Evolutionary conservation across 352 stramenopile species (phyloP).

Genomic region (Globisporangium mamillatum): DNA sequence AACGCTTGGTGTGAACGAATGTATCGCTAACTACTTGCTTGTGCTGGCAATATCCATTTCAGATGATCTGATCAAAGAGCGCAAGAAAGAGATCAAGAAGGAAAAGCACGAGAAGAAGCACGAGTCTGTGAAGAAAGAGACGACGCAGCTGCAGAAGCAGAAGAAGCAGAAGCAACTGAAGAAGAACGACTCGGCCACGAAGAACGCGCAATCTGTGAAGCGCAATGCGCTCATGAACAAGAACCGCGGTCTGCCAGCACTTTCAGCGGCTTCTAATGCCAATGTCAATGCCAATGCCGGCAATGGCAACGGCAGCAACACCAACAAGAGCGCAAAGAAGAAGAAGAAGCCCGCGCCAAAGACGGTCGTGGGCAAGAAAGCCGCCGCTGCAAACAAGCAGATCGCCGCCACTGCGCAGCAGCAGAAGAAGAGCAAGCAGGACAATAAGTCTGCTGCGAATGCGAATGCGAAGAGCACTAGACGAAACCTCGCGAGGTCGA

Average conservation of each 20-base stretch:
- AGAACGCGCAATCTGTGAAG: constrained; percentile 25
- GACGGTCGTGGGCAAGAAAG: constrained; percentile 19
- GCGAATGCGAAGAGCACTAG: constrained; percentile 4
- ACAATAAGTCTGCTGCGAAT: constrained; percentile 20
- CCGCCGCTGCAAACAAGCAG: constrained; percentile 7
- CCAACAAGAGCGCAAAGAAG: constrained; percentile 8
- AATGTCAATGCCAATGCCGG: background rate
- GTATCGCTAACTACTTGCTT: background rate
- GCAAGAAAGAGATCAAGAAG: constrained; percentile 71
- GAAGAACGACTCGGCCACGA: constrained; percentile 14
- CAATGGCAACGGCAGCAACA: background rate
- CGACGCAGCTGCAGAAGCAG: constrained; percentile 20
- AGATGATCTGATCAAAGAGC: constrained; percentile 75
- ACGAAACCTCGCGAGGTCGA: constrained; percentile 17
- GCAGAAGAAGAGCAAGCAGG: constrained; percentile 13
- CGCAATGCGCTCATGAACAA: constrained; percentile 45
- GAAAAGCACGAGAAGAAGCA: constrained; percentile 30
- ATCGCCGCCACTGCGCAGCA: background rate
- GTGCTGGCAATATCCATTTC: background rate
- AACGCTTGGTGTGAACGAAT: background rate
- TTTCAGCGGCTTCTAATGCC: constrained; percentile 3
- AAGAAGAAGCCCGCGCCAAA: constrained; percentile 24
- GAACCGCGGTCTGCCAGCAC: constrained; percentile 33
- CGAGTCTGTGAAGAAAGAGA: constrained; percentile 21
- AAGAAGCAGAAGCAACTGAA: constrained; percentile 20